phyloP scores from a whole-genome alignment of 1,284 basidiomycete species.

The Cutaneotrichosporon mucoides region DNA sequence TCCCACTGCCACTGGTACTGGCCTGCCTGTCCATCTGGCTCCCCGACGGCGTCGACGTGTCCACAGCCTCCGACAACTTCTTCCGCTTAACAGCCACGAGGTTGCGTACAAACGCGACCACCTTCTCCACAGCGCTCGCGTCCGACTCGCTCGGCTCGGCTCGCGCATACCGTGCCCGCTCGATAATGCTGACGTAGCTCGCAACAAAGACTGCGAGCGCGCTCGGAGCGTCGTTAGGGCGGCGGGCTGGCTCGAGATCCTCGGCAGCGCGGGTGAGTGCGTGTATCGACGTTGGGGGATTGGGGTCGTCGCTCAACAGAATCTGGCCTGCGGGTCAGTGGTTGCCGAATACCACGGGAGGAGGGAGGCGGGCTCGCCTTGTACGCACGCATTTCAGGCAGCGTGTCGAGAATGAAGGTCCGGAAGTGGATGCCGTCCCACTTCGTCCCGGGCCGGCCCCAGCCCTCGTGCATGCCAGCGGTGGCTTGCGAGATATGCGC shows the following conservation, averaged over 20 bases:
- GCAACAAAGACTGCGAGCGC: conserved; percentile 61
- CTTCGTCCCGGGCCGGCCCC: conserved; percentile 60
- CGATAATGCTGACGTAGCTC: conserved; percentile 70
- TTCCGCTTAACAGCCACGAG: conserved; percentile 7
- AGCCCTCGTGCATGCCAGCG: conserved; percentile 67
- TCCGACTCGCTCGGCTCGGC: conserved; percentile 66
- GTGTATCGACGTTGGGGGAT: conserved; percentile 59
- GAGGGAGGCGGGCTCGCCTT: too few species aligned
- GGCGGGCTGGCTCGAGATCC: background rate
- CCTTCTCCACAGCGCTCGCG: conserved; percentile 62
- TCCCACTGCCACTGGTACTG: too few species aligned
- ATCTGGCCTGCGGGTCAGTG: conserved; percentile 12
- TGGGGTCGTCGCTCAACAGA: conserved; percentile 30
- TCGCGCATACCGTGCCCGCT: conserved; percentile 64
- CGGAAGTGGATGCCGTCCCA: conserved; percentile 45
- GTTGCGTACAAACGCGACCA: conserved; percentile 57
- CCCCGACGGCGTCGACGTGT: too few species aligned
- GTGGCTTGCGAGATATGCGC: conserved; percentile 71
- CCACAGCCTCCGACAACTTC: background rate
- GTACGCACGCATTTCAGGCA: conserved; percentile 38
- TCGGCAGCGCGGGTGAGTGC: conserved; percentile 62
- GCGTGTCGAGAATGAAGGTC: conserved; percentile 34
- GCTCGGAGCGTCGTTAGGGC: conserved; percentile 1
- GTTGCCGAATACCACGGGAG: too few species aligned
- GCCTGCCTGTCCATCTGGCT: too few species aligned